Conservation (phyloP, 202 grass and related monocot genomes). For the Carex arenaria region DNA sequence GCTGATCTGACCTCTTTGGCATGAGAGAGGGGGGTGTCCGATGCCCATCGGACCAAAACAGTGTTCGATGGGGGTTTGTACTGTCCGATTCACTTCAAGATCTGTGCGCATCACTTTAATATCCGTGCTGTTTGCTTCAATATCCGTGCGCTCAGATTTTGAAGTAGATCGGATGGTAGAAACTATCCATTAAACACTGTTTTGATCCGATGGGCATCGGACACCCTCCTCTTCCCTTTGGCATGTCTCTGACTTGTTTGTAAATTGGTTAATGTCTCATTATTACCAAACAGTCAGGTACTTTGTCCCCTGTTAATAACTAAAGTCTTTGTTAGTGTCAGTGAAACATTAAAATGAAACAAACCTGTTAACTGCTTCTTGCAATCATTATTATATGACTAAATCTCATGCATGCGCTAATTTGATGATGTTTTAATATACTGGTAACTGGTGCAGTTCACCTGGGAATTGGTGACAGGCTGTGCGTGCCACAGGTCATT, state of each 20-base stretch:
- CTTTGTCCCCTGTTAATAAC: background rate
- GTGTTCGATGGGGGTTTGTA: no score
- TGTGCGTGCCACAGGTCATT: background rate
- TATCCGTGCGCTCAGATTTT: no score
- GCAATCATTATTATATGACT: background rate
- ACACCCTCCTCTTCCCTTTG: no score
- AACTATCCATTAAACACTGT: no score
- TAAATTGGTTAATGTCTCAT: conserved; percentile 1
- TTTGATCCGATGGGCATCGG: no score
- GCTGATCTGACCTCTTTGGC: no score
- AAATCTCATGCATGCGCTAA: background rate
- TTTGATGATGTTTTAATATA: background rate
- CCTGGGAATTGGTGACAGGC: background rate
- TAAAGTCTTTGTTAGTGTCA: background rate
- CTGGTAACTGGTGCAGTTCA: background rate
- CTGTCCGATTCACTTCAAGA: no score
- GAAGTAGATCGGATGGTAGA: no score
- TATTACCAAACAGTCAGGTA: background rate
- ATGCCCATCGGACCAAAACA: no score
- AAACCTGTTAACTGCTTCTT: background rate
- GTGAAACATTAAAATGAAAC: background rate
- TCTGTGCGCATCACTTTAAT: no score
- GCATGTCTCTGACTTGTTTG: background rate
- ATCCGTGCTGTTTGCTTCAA: no score
- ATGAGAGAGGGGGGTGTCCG: no score